Conservation (phyloP, 352 stramenopile species). For the Globisporangium iwayamae region DNA sequence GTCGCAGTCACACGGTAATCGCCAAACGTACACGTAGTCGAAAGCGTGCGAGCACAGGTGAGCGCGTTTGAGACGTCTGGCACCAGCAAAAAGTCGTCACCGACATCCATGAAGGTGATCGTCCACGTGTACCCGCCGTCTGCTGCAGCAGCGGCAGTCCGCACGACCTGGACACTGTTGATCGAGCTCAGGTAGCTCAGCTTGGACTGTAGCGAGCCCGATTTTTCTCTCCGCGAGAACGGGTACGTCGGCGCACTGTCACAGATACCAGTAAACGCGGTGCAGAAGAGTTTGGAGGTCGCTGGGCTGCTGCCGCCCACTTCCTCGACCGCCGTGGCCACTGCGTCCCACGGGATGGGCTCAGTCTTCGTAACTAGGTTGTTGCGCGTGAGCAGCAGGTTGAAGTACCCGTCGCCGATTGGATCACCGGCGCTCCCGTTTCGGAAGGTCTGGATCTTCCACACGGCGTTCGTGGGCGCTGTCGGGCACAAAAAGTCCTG, state of each 20-base stretch:
- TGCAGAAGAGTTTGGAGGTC: conserved; percentile 63
- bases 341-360: conserved; percentile 92
- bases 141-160: conserved; percentile 34
- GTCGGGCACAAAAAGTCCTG: conserved; percentile 67
- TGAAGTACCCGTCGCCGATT: conserved; percentile 58
- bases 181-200: conserved; percentile 46
- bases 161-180: conserved; percentile 71
- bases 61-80: conserved; percentile 24
- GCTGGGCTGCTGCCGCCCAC: conserved; percentile 32
- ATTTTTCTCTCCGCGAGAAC: conserved; percentile 37
- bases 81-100: conserved; percentile 73
- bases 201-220: conserved; percentile 75
- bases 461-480: conserved; percentile 50
- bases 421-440: conserved; percentile 20
- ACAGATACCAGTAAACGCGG: conserved; percentile 36
- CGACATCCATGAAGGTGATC: conserved; percentile 88
- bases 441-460: conserved; percentile 40
- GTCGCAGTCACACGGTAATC: conserved; percentile 46
- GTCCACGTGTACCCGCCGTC: conserved; percentile 82
- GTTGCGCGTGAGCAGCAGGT: conserved; percentile 42
- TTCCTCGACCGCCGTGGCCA: conserved; percentile 82
- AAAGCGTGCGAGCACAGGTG: conserved; percentile 13
- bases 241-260: conserved; percentile 16
- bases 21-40: conserved; percentile 20
- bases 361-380: conserved; percentile 51